phyloP scores from a whole-genome alignment of 768 basidiomycete genomes.

The Kondoa subrosea region DNA sequence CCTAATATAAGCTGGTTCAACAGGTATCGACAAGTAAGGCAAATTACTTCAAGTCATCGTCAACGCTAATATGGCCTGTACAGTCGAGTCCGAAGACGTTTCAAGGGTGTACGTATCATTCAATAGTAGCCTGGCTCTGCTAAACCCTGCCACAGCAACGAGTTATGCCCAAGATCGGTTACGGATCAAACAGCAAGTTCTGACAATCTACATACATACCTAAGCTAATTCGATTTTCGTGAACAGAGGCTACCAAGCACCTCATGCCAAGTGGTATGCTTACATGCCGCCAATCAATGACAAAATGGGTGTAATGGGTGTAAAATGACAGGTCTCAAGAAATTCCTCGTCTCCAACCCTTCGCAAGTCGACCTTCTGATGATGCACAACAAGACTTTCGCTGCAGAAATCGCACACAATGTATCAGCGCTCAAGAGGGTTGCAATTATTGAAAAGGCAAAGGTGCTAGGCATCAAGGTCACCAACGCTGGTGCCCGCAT shows the following conservation, averaged over 20 bases:
- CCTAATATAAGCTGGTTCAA: background rate
- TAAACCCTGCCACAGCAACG: too few species aligned
- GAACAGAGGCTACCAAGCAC: constrained; percentile 90
- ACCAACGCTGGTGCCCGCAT: constrained; percentile 84
- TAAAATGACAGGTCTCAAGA: background rate
- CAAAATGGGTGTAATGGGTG: constrained; percentile 36
- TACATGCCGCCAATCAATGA: too few species aligned
- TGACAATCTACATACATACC: constrained; percentile 57
- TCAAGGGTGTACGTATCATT: too few species aligned
- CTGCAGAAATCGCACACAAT: constrained; percentile 90
- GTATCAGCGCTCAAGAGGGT: constrained; percentile 92
- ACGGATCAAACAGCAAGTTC: background rate
- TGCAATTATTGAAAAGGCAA: constrained; percentile 64
- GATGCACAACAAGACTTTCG: constrained; percentile 93
- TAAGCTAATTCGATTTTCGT: constrained; percentile 85
- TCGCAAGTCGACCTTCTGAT: constrained; percentile 82
- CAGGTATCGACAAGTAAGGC: too few species aligned
- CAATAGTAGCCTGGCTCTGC: too few species aligned
- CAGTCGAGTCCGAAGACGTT: constrained; percentile 31
- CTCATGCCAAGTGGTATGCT: constrained; percentile 85
- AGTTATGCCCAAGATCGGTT: constrained; percentile 5
- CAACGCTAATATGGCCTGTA: constrained; percentile 2
- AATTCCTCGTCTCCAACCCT: constrained; percentile 60
- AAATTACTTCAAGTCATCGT: too few species aligned
- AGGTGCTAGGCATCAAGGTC: constrained; percentile 67